Percentiles rank a stretch among this genome's conserved stretches.
These are phyloP conservation scores for Aspergillus candidus DNA, from an alignment of 2,329 filamentous ascomycete species.

Conservation along the genomic window DNA sequence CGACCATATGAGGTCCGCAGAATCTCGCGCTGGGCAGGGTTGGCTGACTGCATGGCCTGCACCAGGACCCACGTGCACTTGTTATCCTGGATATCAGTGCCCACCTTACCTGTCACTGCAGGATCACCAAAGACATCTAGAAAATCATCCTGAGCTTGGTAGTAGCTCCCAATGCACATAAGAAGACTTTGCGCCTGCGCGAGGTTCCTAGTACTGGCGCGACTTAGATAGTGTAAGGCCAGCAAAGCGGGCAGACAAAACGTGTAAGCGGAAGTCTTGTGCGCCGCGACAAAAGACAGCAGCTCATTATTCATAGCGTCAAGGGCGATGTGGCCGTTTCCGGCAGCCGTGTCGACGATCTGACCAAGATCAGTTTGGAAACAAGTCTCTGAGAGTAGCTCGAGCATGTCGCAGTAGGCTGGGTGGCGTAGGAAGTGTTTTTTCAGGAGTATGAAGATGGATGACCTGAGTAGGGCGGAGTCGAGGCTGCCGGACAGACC, in stretches of 20 bases:
- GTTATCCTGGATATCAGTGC: conserved; percentile 97
- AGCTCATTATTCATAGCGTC: conserved; percentile 86
- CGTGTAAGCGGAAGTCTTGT: conserved; percentile 98
- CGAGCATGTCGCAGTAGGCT: conserved; percentile 79
- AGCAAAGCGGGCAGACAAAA: conserved; percentile 95
- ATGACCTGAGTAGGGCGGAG: conserved; percentile 82
- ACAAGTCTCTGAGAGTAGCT: conserved; percentile 90
- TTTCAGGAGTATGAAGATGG: conserved; percentile 84
- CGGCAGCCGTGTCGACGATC: conserved; percentile 85
- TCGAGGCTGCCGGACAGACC: conserved; percentile 98
- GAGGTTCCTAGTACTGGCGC: conserved; percentile 80
- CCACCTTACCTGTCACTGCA: conserved; percentile 90
- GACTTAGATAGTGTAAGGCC: conserved; percentile 73
- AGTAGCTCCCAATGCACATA: conserved; percentile 95
- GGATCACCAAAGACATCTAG: conserved; percentile 95
- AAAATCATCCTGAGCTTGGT: conserved; percentile 97
- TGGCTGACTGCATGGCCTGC: conserved; percentile 41
- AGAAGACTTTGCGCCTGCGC: conserved; percentile 82
- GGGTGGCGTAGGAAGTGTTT: conserved; percentile 85
- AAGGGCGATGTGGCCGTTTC: conserved; percentile 74
- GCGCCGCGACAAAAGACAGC: conserved; percentile 95
- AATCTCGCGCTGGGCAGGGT: too few species aligned
- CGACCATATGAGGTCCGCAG: too few species aligned
- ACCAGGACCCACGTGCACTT: conserved; percentile 99
- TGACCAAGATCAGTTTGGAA: conserved; percentile 94